Percentiles rank a stretch among this genome's conserved stretches.
These are phyloP conservation scores for Penicillium sp. DNA, from an alignment of 2,329 filamentous ascomycete genomes.

Conservation along the genomic window DNA sequence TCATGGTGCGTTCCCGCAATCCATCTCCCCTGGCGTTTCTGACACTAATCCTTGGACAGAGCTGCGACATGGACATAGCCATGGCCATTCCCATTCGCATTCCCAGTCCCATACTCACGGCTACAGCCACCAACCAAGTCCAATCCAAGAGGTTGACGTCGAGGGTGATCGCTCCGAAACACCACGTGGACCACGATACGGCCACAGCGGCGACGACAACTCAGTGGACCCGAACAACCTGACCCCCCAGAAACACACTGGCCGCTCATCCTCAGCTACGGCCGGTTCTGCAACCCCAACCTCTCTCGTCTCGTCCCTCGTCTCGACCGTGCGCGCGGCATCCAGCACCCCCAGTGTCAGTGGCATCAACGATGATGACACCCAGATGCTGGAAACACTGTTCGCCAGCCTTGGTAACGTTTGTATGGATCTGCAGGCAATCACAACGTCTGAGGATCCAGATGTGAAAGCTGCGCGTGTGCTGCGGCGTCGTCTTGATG, in stretches of 20 bases:
- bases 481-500: constrained; percentile 70
- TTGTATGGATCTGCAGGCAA: constrained; percentile 51
- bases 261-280: constrained; percentile 29
- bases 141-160: constrained; percentile 19
- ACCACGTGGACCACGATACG: constrained; percentile 21
- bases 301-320: constrained; percentile 34
- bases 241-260: constrained; percentile 29
- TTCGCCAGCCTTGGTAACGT: constrained; percentile 52
- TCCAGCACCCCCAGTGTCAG: constrained; percentile 27
- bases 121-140: constrained; percentile 17
- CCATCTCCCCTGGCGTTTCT: neutral
- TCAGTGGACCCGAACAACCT: constrained; percentile 11
- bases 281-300: constrained; percentile 34
- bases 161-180: constrained; percentile 24
- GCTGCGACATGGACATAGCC: constrained; percentile 26
- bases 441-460: constrained; percentile 53
- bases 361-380: constrained; percentile 54
- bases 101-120: constrained; percentile 5
- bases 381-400: constrained; percentile 57
- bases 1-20: constrained; percentile 26
- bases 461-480: constrained; percentile 58
- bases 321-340: constrained; percentile 42
- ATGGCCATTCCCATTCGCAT: constrained; percentile 10
- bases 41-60: constrained; percentile 23
- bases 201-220: neutral